Evolutionary conservation across 1,139 yeast genomes (phyloP), one percentile per base, ranked within the genome.

Genomic region (Magnusiomyces clavatus): DNA sequence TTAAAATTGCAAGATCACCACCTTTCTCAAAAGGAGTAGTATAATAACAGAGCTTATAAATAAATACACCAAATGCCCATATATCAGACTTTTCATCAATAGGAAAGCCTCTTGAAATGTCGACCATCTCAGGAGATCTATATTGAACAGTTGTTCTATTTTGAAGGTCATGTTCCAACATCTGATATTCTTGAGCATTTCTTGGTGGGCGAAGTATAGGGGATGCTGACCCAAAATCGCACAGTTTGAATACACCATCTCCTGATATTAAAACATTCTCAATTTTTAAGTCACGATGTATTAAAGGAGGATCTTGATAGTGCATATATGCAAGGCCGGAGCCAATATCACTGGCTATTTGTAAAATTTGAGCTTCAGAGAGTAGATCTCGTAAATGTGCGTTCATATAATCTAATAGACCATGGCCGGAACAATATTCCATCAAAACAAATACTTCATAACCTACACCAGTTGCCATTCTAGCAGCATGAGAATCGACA

Each of bases 121-220:
- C 97, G 51, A 94, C 78, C 98, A 92, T 92, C 68, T 92, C 98
- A 0, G 98, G 98, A 1, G 96, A 77, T 59, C 98, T 76, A 68
- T 92, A 92, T 67, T 92, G 98, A n/a, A 97, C 96, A 1, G 98
- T 92, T 0, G 98, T 92, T 67, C 92, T 94, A 57, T 83, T 83
- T 73, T 86, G 81, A 54, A 92, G 80, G 64, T 92, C 97, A 59
- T 86, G 87, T 57, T 86, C 86, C 46, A 90, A 69, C 14, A 77
- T 70, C 51, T 82, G 82, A 60, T 83, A 74, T 62, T 86, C 95
- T 54, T 79, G 81, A 8, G 80, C 75, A 56, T 76, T 78, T 53
- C 76, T 71, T 1, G 96, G 94, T 3, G 85, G 81, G 43, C 79
- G 77, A 58, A 79, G 70, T 54, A 80, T 82, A 17, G 77, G 79